A percentile compares a stretch with the other conserved stretches of the same genome.
These are phyloP conservation scores for Nissolia schottii DNA, from an alignment of 306 rosid genomes.

Conservation along the genomic window DNA sequence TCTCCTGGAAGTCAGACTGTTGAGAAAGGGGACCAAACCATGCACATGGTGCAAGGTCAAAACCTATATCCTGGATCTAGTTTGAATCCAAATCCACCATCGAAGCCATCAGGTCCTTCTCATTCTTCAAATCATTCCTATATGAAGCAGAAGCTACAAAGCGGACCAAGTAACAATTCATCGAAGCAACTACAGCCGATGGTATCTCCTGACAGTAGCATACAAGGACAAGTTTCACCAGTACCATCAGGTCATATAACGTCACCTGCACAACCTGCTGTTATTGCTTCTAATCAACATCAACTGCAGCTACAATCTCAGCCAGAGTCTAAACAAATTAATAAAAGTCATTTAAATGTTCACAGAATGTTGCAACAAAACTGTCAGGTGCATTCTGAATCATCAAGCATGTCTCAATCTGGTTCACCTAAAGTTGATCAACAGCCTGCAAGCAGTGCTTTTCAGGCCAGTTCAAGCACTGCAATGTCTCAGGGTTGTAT, in stretches of 20 bases:
- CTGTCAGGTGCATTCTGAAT: conserved; percentile 53
- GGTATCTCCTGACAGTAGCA: conserved; percentile 59
- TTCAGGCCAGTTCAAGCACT: conserved; percentile 46
- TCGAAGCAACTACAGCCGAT: conserved; percentile 62
- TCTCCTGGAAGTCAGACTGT: conserved; percentile 73
- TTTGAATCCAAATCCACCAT: conserved; percentile 47
- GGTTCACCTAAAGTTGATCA: conserved; percentile 62
- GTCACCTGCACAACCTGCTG: conserved; percentile 51
- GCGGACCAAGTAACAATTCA: conserved; percentile 50
- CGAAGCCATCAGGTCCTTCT: conserved; percentile 59
- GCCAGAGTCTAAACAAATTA: conserved; percentile 58
- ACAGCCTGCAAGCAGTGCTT: conserved; percentile 46
- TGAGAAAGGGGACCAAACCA: conserved; percentile 87
- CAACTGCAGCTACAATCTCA: conserved; percentile 48
- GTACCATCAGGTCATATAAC: conserved; percentile 50
- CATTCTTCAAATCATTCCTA: conserved; percentile 69
- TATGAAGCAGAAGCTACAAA: conserved; percentile 59
- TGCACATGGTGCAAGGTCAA: conserved; percentile 78
- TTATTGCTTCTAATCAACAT: conserved; percentile 50
- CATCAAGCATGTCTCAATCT: conserved; percentile 47
- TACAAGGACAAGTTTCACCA: conserved; percentile 54
- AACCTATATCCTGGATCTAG: conserved; percentile 68
- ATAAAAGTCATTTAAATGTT: conserved; percentile 57
- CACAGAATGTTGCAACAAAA: conserved; percentile 66
- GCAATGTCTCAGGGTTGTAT: conserved; percentile 47